A percentile compares a stretch with the other conserved stretches of the same genome.
Evolutionary conservation across 139 green algal genomes (phyloP).

Genomic region (Ettlia oleoabundans): DNA sequence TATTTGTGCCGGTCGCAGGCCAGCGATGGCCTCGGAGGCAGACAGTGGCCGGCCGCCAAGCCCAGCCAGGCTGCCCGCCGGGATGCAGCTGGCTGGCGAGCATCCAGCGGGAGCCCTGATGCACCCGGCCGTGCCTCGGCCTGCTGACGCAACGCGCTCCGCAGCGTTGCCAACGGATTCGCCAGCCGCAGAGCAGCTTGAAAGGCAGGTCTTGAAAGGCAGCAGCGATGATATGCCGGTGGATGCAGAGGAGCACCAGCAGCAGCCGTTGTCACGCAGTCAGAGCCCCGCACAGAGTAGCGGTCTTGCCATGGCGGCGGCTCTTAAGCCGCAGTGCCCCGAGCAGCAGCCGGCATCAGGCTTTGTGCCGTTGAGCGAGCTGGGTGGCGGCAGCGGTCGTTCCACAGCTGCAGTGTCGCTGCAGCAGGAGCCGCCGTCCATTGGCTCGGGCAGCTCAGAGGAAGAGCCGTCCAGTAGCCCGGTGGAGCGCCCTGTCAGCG

Average conservation of each 20-base stretch:
- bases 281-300: background rate
- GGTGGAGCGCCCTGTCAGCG: constrained; percentile 2
- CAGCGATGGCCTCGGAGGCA: constrained; percentile 23
- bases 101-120: background rate
- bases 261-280: background rate
- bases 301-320: background rate
- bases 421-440: background rate
- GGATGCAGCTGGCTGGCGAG: background rate
- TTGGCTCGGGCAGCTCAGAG: background rate
- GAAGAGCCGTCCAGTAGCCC: constrained; percentile 11
- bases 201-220: background rate
- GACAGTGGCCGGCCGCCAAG: constrained; percentile 13
- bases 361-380: constrained; percentile 30
- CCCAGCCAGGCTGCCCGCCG: background rate
- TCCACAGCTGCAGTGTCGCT: background rate
- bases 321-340: background rate
- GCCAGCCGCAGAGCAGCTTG: background rate
- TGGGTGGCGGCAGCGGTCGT: background rate
- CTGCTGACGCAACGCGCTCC: no score
- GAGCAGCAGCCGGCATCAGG: background rate
- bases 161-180: no score
- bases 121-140: background rate
- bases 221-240: background rate
- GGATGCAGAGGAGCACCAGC: background rate
- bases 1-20: background rate